Percentiles rank a stretch among this genome's conserved stretches.
These are phyloP conservation scores for Penicillium sp. DNA, from an alignment of 2,329 filamentous ascomycete species.

Conservation along the genomic window DNA sequence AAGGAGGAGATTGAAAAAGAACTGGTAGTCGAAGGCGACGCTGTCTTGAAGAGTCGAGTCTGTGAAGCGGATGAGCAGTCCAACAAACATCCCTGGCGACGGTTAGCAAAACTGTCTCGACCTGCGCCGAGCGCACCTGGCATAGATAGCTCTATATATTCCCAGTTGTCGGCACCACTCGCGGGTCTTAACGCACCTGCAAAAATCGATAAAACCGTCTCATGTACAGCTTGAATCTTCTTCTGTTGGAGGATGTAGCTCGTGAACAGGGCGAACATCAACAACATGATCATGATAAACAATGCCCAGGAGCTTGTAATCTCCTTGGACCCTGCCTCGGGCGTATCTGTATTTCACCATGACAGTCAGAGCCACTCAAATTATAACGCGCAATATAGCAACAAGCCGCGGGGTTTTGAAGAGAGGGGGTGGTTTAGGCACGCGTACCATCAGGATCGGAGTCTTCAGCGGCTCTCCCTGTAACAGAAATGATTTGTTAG, in stretches of 20 bases:
- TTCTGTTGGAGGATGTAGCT: conserved; percentile 96
- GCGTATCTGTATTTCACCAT: conserved; percentile 49
- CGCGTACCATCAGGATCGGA: conserved; percentile 41
- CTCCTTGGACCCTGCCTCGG: conserved; percentile 85
- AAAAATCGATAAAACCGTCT: conserved; percentile 98
- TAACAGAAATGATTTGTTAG: conserved; percentile 19
- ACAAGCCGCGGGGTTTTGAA: conserved; percentile 1
- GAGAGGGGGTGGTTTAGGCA: conserved; percentile 12
- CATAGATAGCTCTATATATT: neutral
- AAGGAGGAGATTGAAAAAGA: conserved; percentile 99
- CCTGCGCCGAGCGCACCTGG: neutral
- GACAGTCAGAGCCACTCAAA: conserved; percentile 17
- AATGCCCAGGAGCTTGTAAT: conserved; percentile 94
- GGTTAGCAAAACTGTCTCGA: conserved; percentile 10
- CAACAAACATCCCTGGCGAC: conserved; percentile 81
- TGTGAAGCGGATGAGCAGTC: conserved; percentile 77
- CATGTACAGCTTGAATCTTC: conserved; percentile 95
- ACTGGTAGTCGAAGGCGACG: conserved; percentile 97
- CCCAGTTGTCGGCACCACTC: neutral
- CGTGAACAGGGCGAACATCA: conserved; percentile 91
- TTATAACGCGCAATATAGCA: conserved; percentile 6
- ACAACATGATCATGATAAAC: conserved; percentile 90
- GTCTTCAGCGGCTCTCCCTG: conserved; percentile 39
- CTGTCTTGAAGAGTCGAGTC: conserved; percentile 81
- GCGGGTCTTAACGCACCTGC: conserved; percentile 57